These are phyloP conservation scores for Chytridium lagenaria DNA, from an alignment of 371 early-diverging fungal genomes.

Conservation along the genomic window DNA sequence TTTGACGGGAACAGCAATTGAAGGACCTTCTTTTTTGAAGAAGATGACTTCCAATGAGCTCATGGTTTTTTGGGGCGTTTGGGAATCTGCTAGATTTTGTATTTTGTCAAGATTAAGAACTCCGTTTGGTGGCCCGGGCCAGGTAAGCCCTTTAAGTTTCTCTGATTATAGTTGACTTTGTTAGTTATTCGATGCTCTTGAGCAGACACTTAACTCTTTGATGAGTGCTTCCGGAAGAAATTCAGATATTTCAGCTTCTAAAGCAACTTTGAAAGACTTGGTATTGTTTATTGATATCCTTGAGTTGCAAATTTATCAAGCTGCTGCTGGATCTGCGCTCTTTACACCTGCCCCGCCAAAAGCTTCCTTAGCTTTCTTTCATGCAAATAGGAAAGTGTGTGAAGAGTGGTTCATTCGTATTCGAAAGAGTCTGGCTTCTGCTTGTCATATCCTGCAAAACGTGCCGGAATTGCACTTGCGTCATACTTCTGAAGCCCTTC, in stretches of 20 bases:
- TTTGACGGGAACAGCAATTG: not conserved
- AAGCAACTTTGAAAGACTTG: conserved; percentile 48
- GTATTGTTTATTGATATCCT: conserved; percentile 70
- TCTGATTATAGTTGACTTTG: conserved; percentile 12
- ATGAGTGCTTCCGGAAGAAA: conserved; percentile 21
- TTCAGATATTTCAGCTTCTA: not conserved
- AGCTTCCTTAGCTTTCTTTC: conserved; percentile 71
- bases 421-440: conserved; percentile 47
- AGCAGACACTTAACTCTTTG: conserved; percentile 58
- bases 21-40: not conserved
- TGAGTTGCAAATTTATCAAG: conserved; percentile 76
- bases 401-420: conserved; percentile 78
- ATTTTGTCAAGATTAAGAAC: conserved; percentile 74
- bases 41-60: conserved; percentile 47
- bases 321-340: conserved; percentile 68
- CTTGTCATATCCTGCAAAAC: not conserved
- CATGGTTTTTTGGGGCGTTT: conserved; percentile 73
- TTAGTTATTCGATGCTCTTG: conserved; percentile 74
- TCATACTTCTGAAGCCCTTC: not conserved
- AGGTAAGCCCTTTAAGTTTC: conserved; percentile 44
- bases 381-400: conserved; percentile 73
- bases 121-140: conserved; percentile 77
- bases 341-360: conserved; percentile 67
- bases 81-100: conserved; percentile 81
- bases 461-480: not conserved